phyloP scores from a whole-genome alignment of 768 basidiomycete genomes.

The Auricularia sp. region DNA sequence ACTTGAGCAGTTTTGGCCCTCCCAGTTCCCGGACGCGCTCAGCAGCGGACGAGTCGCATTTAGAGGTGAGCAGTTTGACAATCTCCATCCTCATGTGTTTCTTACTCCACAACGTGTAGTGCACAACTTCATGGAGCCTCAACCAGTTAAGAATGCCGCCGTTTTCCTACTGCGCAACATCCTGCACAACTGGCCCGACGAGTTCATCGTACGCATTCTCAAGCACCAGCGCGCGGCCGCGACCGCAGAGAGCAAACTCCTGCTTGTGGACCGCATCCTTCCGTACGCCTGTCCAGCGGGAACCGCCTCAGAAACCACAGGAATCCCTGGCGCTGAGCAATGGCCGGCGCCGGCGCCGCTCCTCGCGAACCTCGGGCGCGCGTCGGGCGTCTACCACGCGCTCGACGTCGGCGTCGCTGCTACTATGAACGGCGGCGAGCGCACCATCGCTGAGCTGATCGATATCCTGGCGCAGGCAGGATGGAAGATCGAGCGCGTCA shows the following conservation, averaged over 20 bases:
- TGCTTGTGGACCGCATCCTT: slow-evolving; percentile 13
- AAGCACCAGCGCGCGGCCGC: slow-evolving; percentile 14
- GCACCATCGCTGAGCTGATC: slow-evolving; percentile 54
- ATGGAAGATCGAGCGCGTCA: slow-evolving; percentile 29
- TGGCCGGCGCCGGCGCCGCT: slow-evolving; percentile 14
- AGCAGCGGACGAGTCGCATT: slow-evolving; percentile 22
- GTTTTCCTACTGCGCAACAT: slow-evolving; percentile 16
- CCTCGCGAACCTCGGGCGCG: slow-evolving; percentile 16
- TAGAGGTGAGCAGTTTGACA: slow-evolving; percentile 36
- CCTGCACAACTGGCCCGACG: slow-evolving; percentile 19
- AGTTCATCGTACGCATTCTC: slow-evolving; percentile 9
- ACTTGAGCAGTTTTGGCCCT: not conserved
- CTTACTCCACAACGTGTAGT: not conserved
- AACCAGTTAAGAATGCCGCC: slow-evolving; percentile 13
- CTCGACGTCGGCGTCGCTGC: slow-evolving; percentile 40
- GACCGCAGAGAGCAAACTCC: slow-evolving; percentile 3
- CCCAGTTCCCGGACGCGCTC: slow-evolving; percentile 2
- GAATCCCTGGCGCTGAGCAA: slow-evolving; percentile 29
- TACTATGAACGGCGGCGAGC: slow-evolving; percentile 57
- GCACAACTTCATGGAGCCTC: slow-evolving; percentile 13
- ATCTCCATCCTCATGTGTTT: not conserved
- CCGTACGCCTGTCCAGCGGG: slow-evolving; percentile 12
- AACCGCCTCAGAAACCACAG: slow-evolving; percentile 6
- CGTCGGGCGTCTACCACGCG: slow-evolving; percentile 7
- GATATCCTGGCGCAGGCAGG: slow-evolving; percentile 46